Evolutionary conservation across 2,329 filamentous ascomycete genomes (phyloP), one percentile per base, ranked within the genome.

Genomic region (Calonectria henricotiae): DNA sequence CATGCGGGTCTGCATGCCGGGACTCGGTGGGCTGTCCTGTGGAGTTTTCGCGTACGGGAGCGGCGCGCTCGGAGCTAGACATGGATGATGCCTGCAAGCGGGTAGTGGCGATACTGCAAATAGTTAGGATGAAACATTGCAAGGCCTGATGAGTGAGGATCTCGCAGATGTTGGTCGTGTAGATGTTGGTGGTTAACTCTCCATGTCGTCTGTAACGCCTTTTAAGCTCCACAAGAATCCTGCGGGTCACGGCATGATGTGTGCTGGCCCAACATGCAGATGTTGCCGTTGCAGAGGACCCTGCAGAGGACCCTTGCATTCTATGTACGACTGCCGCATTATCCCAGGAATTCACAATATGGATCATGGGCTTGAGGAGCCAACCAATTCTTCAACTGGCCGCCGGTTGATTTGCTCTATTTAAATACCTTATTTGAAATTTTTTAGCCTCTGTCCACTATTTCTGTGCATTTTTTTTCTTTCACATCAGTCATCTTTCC

Each of bases 341-440:
- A 44, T 61, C 55, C 37, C 35, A 15, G 27, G 27, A 15, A 32
- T 23, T 37, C 27, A 43, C 25, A 37, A 44, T 61, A 23, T 44
- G 25, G 17, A 15, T 5, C 7, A 12, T 32, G 20, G 9, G 25
- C 30, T 32, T 30, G 55, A n/a, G 25, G 5, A 15, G 39, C 55
- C 23, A 44, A 44, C 25, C 23, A 61, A 17, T 5, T 44, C 20
- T n/a, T 20, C 5, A 43, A 30, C 55, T 61, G 55, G 44, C 55
- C 55, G 55, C 55, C 30, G 55, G 4, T 61, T 61, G 25, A 43
- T 30, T 55, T 61, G 55, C 25, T 32, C 55, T 61, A 61, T 44
- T 61, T 61, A 61, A 61, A 9, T 30, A 44, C 13, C 11, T 61
- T n/a, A 13, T 61, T 61, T 61, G 9, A 30, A 30, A 44, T 44